Percentiles rank a stretch among this genome's conserved stretches.
Conservation (phyloP, 2,329 filamentous ascomycete species). For the Botrytis medusae region DNA sequence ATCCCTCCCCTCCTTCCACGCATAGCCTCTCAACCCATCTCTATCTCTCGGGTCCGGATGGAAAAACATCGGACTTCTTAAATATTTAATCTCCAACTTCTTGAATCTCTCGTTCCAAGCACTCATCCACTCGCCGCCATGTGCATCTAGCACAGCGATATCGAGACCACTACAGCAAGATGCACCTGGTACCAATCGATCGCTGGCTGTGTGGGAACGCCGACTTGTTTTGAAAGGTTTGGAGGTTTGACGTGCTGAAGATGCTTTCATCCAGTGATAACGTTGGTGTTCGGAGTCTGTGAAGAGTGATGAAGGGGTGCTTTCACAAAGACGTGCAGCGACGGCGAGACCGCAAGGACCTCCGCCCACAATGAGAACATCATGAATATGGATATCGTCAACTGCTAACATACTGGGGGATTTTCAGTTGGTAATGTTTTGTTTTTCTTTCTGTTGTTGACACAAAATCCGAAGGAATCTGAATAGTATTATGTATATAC, state of each 20-base stretch:
- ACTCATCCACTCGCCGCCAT: slow-evolving; percentile 63
- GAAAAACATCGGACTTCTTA: slow-evolving; percentile 81
- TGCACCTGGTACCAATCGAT: slow-evolving; percentile 35
- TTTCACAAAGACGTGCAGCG: slow-evolving; percentile 69
- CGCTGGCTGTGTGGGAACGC: slow-evolving; percentile 41
- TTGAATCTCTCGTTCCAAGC: slow-evolving; percentile 70
- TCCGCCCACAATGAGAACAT: slow-evolving; percentile 64
- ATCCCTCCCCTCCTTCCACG: slow-evolving; percentile 58
- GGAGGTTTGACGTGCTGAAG: slow-evolving; percentile 52
- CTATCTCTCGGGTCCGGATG: slow-evolving; percentile 75
- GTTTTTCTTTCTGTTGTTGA: neutral
- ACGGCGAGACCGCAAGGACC: slow-evolving; percentile 75
- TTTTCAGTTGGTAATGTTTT: neutral
- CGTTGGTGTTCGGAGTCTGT: slow-evolving; percentile 79
- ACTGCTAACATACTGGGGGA: slow-evolving; percentile 14
- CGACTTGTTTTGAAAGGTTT: slow-evolving; percentile 36
- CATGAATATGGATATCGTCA: slow-evolving; percentile 46
- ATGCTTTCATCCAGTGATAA: slow-evolving; percentile 68
- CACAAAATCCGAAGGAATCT: slow-evolving; percentile 1
- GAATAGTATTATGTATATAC: neutral
- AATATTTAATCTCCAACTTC: slow-evolving; percentile 66
- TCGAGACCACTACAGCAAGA: slow-evolving; percentile 27
- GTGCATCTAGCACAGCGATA: slow-evolving; percentile 67
- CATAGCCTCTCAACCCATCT: slow-evolving; percentile 69
- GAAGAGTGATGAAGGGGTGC: slow-evolving; percentile 74